Evolutionary conservation across 768 basidiomycete species (phyloP).

Genomic region (Phylloporus arenicola): DNA sequence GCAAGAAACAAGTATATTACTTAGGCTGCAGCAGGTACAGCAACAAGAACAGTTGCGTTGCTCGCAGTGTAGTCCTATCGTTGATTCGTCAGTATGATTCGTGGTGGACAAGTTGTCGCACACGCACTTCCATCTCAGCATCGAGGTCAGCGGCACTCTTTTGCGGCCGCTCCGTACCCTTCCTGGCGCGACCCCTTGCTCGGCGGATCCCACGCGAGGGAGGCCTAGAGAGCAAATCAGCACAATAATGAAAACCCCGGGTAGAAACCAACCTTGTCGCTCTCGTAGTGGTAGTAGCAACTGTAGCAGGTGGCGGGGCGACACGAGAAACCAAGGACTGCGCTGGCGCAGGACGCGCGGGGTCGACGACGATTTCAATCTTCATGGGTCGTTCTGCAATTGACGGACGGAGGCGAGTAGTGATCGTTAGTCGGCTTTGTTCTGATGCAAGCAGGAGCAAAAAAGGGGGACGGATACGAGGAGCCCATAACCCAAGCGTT

Average conservation of each 20-base stretch:
- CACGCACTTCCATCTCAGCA: constrained; percentile 92
- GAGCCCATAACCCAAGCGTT: constrained; percentile 23
- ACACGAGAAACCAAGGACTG: constrained; percentile 78
- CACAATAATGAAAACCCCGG: not conserved
- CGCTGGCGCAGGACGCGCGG: constrained; percentile 56
- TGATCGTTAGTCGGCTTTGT: constrained; percentile 32
- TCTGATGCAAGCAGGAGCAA: constrained; percentile 31
- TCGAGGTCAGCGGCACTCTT: constrained; percentile 91
- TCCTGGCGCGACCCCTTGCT: constrained; percentile 41
- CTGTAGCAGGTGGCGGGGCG: constrained; percentile 53
- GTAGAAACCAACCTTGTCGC: constrained; percentile 32
- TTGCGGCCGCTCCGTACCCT: constrained; percentile 51
- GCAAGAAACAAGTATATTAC: constrained; percentile 2
- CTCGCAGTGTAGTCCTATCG: constrained; percentile 63
- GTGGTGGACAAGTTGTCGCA: not conserved
- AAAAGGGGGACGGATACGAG: constrained; percentile 42
- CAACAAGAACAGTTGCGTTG: constrained; percentile 41
- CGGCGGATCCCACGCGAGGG: constrained; percentile 43
- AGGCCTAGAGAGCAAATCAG: constrained; percentile 21
- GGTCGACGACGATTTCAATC: constrained; percentile 95
- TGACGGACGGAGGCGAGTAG: constrained; percentile 32
- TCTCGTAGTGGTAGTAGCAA: constrained; percentile 18
- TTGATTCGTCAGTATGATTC: not conserved
- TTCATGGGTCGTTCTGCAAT: constrained; percentile 92
- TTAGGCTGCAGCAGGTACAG: constrained; percentile 37